phyloP scores from a whole-genome alignment of 2,329 filamentous ascomycete genomes.

The Trichoderma cornu-damae region DNA sequence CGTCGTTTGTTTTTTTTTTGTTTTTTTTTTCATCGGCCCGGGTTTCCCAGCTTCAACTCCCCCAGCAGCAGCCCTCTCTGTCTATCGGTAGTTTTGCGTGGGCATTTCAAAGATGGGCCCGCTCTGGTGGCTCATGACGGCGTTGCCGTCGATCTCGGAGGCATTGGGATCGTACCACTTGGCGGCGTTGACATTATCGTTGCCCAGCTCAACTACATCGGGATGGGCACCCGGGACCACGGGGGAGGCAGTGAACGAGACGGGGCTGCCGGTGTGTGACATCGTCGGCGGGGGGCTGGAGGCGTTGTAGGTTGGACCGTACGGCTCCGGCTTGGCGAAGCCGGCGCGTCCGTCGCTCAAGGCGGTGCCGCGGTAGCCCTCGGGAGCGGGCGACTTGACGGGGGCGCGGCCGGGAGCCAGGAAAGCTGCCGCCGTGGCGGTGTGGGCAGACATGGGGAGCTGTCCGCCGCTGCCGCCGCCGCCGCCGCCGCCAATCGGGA shows the following conservation, averaged over 20 bases:
- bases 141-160: slow-evolving; percentile 37
- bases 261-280: slow-evolving; percentile 21
- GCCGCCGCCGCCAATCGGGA: slow-evolving; percentile 35
- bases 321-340: slow-evolving; percentile 36
- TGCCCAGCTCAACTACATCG: slow-evolving; percentile 31
- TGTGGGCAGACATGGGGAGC: slow-evolving; percentile 31
- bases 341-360: slow-evolving; percentile 37
- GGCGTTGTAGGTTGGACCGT: slow-evolving; percentile 31
- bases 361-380: slow-evolving; percentile 39
- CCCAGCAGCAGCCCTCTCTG: background rate
- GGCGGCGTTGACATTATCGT: slow-evolving; percentile 28
- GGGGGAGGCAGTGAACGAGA: slow-evolving; percentile 18
- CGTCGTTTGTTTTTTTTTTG: too few relatives aligned
- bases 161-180: slow-evolving; percentile 35
- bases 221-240: slow-evolving; percentile 11
- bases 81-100: slow-evolving; percentile 35
- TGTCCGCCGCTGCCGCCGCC: slow-evolving; percentile 21
- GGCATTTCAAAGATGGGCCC: slow-evolving; percentile 43
- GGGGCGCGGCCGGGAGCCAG: slow-evolving; percentile 27
- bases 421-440: slow-evolving; percentile 25
- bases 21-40: background rate
- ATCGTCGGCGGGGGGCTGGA: slow-evolving; percentile 23
- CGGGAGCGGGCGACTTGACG: slow-evolving; percentile 24
- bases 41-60: background rate
- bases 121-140: slow-evolving; percentile 31